phyloP scores from a whole-genome alignment of 352 stramenopile genomes.

The Plasmopara viticola region DNA sequence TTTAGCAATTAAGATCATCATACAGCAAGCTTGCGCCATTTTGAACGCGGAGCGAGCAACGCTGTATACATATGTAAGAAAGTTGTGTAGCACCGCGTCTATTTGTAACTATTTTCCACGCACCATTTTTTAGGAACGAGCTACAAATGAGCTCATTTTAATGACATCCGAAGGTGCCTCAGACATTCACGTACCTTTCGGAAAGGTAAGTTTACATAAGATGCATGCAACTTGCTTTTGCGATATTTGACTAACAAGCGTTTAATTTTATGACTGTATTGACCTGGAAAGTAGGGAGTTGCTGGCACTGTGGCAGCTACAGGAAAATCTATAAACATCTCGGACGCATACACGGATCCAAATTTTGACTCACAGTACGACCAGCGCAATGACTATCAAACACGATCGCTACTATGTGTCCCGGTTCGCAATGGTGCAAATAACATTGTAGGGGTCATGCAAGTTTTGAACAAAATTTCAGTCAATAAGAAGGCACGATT shows the following conservation, averaged over 20 bases:
- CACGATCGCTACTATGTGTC: conserved; percentile 87
- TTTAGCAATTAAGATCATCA: conserved; percentile 74
- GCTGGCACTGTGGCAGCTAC: conserved; percentile 81
- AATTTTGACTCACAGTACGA: conserved; percentile 92
- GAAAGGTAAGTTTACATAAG: conserved; percentile 35
- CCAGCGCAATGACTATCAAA: conserved; percentile 88
- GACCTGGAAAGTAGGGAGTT: conserved; percentile 52
- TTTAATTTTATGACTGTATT: neutral
- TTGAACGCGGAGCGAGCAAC: conserved; percentile 87
- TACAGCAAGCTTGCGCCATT: conserved; percentile 82
- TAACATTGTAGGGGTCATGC: conserved; percentile 82
- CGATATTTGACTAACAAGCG: neutral
- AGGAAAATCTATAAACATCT: conserved; percentile 83
- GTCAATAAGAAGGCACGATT: conserved; percentile 61
- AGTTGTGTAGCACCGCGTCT: neutral
- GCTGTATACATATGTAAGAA: conserved; percentile 79
- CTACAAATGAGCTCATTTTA: conserved; percentile 74
- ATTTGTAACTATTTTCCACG: neutral
- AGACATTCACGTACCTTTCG: conserved; percentile 79
- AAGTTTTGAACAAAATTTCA: conserved; percentile 85
- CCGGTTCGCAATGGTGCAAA: conserved; percentile 78
- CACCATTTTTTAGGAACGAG: conserved; percentile 37
- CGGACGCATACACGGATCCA: conserved; percentile 89
- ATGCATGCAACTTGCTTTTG: neutral
- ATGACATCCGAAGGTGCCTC: conserved; percentile 82